Evolutionary conservation across 805 yeast genomes (phyloP), one percentile per base, ranked within the genome.

Genomic region (Yarrowia sp.): DNA sequence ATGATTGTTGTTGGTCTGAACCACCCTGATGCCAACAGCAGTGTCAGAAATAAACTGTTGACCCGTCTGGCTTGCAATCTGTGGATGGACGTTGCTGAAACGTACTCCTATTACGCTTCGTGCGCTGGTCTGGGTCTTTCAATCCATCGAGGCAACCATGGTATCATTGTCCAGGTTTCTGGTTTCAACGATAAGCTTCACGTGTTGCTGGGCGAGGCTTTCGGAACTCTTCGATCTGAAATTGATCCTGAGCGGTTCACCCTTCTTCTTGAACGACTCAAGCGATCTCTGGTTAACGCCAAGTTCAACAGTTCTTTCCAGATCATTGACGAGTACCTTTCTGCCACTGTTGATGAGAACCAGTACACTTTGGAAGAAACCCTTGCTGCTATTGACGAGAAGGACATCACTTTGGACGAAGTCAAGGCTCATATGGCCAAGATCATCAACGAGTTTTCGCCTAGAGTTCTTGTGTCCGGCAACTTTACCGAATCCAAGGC

Each of bases 301-400:
- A 58, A 58, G 17, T 58, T 58, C 50, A n/a, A 39, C 33, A 42
- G 40, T 17, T 24, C 64, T 8, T 58, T 30, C 50, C 40, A 33
- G 64, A 9, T 17, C 30, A 58, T 58, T 8, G 40, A 12, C 40
- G 17, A 30, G 9, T 58, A 58, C n/a, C 40, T 43, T 3, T n/a
- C 40, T 7, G 64, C 50, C 3, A 40, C n/a, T 4, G 40, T 58
- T 14, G 33, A 58, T 4, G 50, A 43, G 33, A 5, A 10, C 10
- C 24, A 13, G 33, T 43, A 33, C 33, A 79, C 82, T 67, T 70
- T 78, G 15, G 80, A 74, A 20, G 98, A 94, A 76, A 82, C 86
- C 19, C 33, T 52, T 19, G 58, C 33, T 3, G 9, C 43, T 73
- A 92, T 97, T 97, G 95, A 94, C 75, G 97, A 96, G 2, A n/a